These are phyloP conservation scores for Inosperma sp. DNA, from an alignment of 768 basidiomycete genomes.

Conservation along the genomic window DNA sequence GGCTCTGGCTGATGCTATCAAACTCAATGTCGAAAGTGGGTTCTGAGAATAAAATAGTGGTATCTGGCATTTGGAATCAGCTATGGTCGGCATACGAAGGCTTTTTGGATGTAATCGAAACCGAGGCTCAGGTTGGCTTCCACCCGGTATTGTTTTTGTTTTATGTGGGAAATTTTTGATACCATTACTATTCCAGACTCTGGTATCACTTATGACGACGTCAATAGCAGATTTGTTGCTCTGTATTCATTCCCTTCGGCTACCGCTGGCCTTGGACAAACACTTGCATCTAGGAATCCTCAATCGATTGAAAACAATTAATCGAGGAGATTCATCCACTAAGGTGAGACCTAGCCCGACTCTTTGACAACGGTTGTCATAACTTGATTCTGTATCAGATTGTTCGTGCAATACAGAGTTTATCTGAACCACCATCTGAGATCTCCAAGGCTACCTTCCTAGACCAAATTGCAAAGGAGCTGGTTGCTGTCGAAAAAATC, in stretches of 20 bases:
- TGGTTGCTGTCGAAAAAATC: slow-evolving; percentile 67
- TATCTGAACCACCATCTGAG: slow-evolving; percentile 50
- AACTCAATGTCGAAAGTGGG: slow-evolving; percentile 31
- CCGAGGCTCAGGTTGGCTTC: slow-evolving; percentile 40
- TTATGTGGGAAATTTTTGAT: neutral
- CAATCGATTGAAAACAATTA: slow-evolving; percentile 44
- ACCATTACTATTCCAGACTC: slow-evolving; percentile 36
- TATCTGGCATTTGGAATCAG: slow-evolving; percentile 63
- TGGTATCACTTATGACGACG: slow-evolving; percentile 50
- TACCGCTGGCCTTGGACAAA: slow-evolving; percentile 49
- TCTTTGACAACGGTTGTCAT: neutral
- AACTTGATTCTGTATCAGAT: slow-evolving; percentile 36
- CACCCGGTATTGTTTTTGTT: slow-evolving; percentile 31
- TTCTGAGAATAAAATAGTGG: slow-evolving; percentile 28
- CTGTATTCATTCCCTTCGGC: slow-evolving; percentile 54
- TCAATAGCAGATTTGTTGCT: slow-evolving; percentile 63
- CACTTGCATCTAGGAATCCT: slow-evolving; percentile 47
- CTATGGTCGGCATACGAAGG: slow-evolving; percentile 68
- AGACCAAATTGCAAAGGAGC: slow-evolving; percentile 56
- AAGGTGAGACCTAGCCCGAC: slow-evolving; percentile 40
- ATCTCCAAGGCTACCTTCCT: slow-evolving; percentile 43
- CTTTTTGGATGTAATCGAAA: slow-evolving; percentile 46
- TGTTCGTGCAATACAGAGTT: slow-evolving; percentile 45
- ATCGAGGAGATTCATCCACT: slow-evolving; percentile 43
- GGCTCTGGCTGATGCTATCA: slow-evolving; percentile 65